Conservation (phyloP, 495 filamentous ascomycete species). For the Penicillium herquei region DNA sequence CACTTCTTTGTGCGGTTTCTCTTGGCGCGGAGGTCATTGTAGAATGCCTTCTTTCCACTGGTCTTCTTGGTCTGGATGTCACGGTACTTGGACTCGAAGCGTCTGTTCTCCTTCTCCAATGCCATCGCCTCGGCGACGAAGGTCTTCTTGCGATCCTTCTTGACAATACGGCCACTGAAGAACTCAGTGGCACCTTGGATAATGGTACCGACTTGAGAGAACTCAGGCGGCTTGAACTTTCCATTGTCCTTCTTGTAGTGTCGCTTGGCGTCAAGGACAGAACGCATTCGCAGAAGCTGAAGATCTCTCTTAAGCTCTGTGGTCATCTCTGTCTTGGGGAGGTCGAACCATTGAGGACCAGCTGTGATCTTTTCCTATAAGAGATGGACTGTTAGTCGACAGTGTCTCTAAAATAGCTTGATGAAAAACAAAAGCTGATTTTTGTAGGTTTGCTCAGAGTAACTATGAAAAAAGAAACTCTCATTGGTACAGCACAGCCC, state of each 20-base stretch:
- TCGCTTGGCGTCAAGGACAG: slow-evolving; percentile 82
- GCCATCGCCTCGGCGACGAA: slow-evolving; percentile 87
- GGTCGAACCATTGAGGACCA: slow-evolving; percentile 73
- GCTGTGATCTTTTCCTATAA: slow-evolving; percentile 57
- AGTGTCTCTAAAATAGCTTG: background rate
- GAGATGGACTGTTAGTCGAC: slow-evolving; percentile 28
- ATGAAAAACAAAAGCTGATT: background rate
- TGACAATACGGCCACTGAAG: slow-evolving; percentile 71
- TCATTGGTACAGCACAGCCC: slow-evolving; percentile 72
- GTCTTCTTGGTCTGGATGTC: slow-evolving; percentile 65
- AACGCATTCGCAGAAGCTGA: slow-evolving; percentile 82
- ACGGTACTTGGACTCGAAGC: slow-evolving; percentile 69
- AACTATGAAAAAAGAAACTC: slow-evolving; percentile 90
- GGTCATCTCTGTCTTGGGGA: slow-evolving; percentile 80
- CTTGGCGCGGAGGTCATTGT: slow-evolving; percentile 63
- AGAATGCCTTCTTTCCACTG: slow-evolving; percentile 71
- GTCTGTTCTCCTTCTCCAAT: slow-evolving; percentile 53
- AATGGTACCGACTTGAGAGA: slow-evolving; percentile 84
- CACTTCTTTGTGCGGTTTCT: slow-evolving; percentile 43
- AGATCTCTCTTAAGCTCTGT: slow-evolving; percentile 83
- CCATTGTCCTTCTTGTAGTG: slow-evolving; percentile 85
- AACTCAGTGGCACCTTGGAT: slow-evolving; percentile 89
- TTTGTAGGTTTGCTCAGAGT: slow-evolving; percentile 74
- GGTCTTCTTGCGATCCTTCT: slow-evolving; percentile 84
- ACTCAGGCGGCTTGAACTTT: slow-evolving; percentile 68